Base-by-base conservation (phyloP, 1,139 yeast species). In the Scheffersomyces illinoinensis region DNA sequence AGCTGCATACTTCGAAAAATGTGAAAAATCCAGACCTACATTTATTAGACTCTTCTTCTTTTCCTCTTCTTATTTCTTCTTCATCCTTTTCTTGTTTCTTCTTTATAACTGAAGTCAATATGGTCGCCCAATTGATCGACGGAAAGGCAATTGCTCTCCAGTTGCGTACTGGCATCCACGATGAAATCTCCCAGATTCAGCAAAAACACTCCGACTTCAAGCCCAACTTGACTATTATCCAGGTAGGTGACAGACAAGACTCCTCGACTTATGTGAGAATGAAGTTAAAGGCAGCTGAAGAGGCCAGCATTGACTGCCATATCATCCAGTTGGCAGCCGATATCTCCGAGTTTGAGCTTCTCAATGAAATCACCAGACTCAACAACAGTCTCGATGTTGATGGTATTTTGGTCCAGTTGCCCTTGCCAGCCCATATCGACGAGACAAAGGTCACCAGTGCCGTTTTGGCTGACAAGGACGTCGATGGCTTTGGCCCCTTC, bases 251-350 rank as follows among this genome's bases (percentile, higher is more conserved):
- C 55, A 84, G 98, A 70, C 93, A 91, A 50, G 99, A 95, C 73
- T 92, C 98, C 14, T 83, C 91, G 55, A 91, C 97, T n/a, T 95
- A 95, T 76, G 98, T 95, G 59, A 87, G 89, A 66, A 93, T 95
- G 97, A 95, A 95, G 79, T 81, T 91, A 66, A 91, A 89, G 78
- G 98, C 98, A 33, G 97, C 98, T 46, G 78, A 83, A 64, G 96
- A 91, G 71, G 95, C 97, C 49, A 86, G 88, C 60, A 89, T 95
- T 64, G 81, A 79, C 46, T 93, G 97, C 72, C 81, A 85, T 56
- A 81, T 91, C 62, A 78, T 89, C 68, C 86, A 85, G 62, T 81
- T 92, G 66, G 86, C 91, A 19, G 96, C 87, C 62, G 76, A 79
- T 51, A 79, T 83, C 58, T 74, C 85, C 47, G 88, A 89, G 71